Evolutionary conservation across 176 grass and related monocot species (phyloP).

Genomic region (Neostapfia colusana): DNA sequence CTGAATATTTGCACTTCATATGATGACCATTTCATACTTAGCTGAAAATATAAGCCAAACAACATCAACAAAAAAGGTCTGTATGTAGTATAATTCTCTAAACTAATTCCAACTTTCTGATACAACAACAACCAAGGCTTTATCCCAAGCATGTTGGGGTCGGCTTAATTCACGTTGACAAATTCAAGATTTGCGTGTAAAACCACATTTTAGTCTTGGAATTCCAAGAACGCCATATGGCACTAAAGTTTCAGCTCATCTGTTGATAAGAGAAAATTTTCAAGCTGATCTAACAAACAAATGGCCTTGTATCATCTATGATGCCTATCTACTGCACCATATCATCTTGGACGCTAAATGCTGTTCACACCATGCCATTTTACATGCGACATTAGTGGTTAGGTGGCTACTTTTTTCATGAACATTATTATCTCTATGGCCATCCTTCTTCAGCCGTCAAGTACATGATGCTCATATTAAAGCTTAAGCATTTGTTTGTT

Average conservation of each 20-base stretch:
- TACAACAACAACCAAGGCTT: too few relatives aligned
- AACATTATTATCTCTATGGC: background rate
- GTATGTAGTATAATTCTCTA: background rate
- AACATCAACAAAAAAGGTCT: background rate
- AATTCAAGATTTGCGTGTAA: background rate
- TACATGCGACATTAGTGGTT: background rate
- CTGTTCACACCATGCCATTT: background rate
- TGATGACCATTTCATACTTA: background rate
- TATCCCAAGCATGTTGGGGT: too few relatives aligned
- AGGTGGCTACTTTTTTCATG: background rate
- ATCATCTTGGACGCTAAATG: background rate
- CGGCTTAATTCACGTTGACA: too few relatives aligned
- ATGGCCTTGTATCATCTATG: background rate
- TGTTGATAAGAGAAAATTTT: background rate
- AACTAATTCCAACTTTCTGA: conserved; percentile 20
- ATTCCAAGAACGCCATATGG: background rate
- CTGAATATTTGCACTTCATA: conserved; percentile 14
- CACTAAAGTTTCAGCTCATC: background rate
- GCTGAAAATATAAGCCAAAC: background rate
- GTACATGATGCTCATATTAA: conserved; percentile 5
- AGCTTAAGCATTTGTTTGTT: background rate
- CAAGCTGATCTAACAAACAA: background rate
- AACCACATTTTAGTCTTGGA: conserved; percentile 10
- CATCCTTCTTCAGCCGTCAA: background rate
- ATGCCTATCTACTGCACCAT: background rate